A percentile compares a stretch with the other conserved stretches of the same genome.
These are phyloP conservation scores for Jamesozyma rosinii DNA, from an alignment of 805 yeast genomes.

Conservation along the genomic window DNA sequence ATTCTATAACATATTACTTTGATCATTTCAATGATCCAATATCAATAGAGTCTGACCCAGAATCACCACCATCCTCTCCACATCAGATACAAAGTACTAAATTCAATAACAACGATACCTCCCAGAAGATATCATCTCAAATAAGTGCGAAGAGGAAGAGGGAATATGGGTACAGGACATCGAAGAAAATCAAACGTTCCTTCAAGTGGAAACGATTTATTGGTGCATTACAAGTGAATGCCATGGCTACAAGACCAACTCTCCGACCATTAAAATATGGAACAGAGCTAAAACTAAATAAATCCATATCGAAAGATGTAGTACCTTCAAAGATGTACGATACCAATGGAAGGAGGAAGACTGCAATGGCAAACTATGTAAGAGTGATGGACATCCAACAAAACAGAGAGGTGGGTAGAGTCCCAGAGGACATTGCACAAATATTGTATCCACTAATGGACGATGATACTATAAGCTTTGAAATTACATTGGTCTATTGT, in stretches of 20 bases:
- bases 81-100: neutral
- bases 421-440: slow-evolving; percentile 60
- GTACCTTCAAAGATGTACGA: slow-evolving; percentile 15
- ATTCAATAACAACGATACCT: neutral
- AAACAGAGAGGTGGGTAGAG: slow-evolving; percentile 61
- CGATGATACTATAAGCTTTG: slow-evolving; percentile 43
- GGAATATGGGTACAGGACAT: slow-evolving; percentile 1
- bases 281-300: slow-evolving; percentile 34
- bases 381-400: slow-evolving; percentile 25
- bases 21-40: slow-evolving; percentile 18
- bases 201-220: slow-evolving; percentile 39
- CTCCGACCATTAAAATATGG: slow-evolving; percentile 36
- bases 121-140: neutral
- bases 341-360: slow-evolving; percentile 17
- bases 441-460: slow-evolving; percentile 55
- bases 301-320: slow-evolving; percentile 23
- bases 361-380: slow-evolving; percentile 28
- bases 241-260: slow-evolving; percentile 67
- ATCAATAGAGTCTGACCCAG: neutral
- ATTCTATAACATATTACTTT: slow-evolving; percentile 36
- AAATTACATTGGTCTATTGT: slow-evolving; percentile 49
- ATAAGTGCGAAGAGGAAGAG: slow-evolving; percentile 3
- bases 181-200: slow-evolving; percentile 10
- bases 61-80: neutral
- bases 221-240: slow-evolving; percentile 52